Base-by-base conservation (phyloP, 2,329 filamentous ascomycete genomes). In the Colletotrichum tanaceti region DNA sequence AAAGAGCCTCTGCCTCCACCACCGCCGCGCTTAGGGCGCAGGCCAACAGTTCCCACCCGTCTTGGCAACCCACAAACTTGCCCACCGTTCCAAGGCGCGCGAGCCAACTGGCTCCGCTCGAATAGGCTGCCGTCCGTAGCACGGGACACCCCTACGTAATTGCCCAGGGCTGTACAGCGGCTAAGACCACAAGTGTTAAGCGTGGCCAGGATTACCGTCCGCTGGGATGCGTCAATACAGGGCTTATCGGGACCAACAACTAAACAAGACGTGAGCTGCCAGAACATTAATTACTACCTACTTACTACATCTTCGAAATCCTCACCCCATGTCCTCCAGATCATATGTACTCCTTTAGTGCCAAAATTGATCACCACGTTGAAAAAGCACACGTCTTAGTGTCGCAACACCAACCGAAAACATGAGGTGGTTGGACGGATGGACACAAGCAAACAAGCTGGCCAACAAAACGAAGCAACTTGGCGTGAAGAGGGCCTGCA, bases 301-400 rank as follows among this genome's bases (percentile, higher is more conserved):
- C n/a, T n/a, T n/a, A 5, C 28, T 35, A 5, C 28, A 35, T 18
- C 4, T 38, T 10, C 10, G 13, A n/a, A 13, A 10, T 5, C 1
- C 18, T 7, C 50, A 11, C 35, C n/a, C 18, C 28, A 14, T 7
- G 2, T 4, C 6, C 28, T 16, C 10, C 2, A 20, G 16, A 9
- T 2, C 11, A 2, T 6, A n/a, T 5, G 4, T 24, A 4, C 24
- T 52, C 16, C 16, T 50, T 3, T 35, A 24, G 2, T 35, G 28
- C 10, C 6, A 3, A 3, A n/a, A 9, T 20, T 9, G 5, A 3
- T 2, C 1, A 18, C 1, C 14, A 7, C 20, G 14, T 4, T 5
- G 11, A 14, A 1, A 38, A 38, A 4, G 11, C 18, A 14, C 18
- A 1, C 18, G 1, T 38, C 7, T 4, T 18, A 4, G 11, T 14